phyloP scores from a whole-genome alignment of 179 eudicot genomes.

The Camellia oleifera region DNA sequence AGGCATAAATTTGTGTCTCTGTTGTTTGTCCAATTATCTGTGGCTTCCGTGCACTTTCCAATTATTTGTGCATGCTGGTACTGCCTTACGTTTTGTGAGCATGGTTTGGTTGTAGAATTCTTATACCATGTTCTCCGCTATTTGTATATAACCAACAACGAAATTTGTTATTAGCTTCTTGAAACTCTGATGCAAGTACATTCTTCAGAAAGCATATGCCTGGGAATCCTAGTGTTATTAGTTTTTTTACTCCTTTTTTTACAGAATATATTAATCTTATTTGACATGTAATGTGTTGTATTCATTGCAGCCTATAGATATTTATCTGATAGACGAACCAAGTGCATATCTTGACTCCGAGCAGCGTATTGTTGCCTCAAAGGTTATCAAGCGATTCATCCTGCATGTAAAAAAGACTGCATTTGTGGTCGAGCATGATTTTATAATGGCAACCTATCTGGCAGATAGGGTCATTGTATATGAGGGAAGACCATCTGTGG shows the following conservation, averaged over 20 bases:
- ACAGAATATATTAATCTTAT: background rate
- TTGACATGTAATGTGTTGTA: background rate
- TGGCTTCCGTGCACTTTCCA: no score
- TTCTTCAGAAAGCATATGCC: background rate
- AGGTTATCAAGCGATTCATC: slow-evolving; percentile 93
- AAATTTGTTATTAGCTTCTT: background rate
- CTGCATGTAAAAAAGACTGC: slow-evolving; percentile 98
- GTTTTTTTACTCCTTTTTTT: background rate
- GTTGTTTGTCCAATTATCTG: background rate
- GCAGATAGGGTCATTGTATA: slow-evolving; percentile 95
- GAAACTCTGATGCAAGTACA: background rate
- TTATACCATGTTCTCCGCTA: background rate
- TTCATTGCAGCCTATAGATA: slow-evolving; percentile 84
- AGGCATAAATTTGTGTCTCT: background rate
- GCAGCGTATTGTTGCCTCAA: slow-evolving; percentile 97
- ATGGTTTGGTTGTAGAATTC: background rate
- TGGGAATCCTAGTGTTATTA: background rate
- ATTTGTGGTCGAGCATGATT: slow-evolving; percentile 95
- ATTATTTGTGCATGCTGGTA: no score
- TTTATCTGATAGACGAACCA: slow-evolving; percentile 93
- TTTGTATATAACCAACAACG: background rate
- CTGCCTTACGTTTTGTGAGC: background rate
- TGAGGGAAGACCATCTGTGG: slow-evolving; percentile 85
- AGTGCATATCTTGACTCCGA: slow-evolving; percentile 99
- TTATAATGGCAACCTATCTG: slow-evolving; percentile 96